Percentiles rank a stretch among this genome's conserved stretches.
Conservation (phyloP, 2,329 filamentous ascomycete species). For the Hypomyces perniciosus region DNA sequence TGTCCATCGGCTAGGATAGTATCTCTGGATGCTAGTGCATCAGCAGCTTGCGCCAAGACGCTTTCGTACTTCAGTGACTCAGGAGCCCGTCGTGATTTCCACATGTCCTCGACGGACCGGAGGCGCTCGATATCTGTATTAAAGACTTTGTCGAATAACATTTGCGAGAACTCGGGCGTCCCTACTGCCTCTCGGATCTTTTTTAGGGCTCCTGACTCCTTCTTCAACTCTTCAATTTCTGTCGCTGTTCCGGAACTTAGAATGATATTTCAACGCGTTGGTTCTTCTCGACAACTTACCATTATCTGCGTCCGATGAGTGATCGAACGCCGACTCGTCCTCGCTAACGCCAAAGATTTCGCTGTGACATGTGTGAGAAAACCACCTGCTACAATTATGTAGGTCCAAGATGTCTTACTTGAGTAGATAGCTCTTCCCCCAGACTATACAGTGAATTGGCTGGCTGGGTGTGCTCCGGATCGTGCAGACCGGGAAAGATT, state of each 20-base stretch:
- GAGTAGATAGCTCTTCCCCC: conserved; percentile 94
- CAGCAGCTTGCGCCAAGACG: conserved; percentile 47
- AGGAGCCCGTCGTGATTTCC: conserved; percentile 75
- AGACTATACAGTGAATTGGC: conserved; percentile 97
- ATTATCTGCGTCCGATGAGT: conserved; percentile 76
- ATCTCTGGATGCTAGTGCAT: conserved; percentile 46
- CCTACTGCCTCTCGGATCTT: conserved; percentile 77
- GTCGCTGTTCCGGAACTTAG: conserved; percentile 36
- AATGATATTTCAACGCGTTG: neutral
- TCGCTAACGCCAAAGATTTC: conserved; percentile 92
- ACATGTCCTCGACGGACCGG: conserved; percentile 89
- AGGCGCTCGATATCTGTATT: conserved; percentile 76
- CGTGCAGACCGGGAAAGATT: conserved; percentile 92
- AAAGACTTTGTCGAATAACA: conserved; percentile 93
- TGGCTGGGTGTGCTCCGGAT: conserved; percentile 95
- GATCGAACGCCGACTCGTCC: conserved; percentile 75
- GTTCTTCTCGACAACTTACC: conserved; percentile 34
- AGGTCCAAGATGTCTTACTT: conserved; percentile 44
- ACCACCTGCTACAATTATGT: neutral
- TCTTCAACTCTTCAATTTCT: conserved; percentile 82
- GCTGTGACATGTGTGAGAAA: conserved; percentile 6
- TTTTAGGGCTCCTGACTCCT: conserved; percentile 78
- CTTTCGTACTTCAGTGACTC: conserved; percentile 64
- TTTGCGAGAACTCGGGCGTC: conserved; percentile 65
- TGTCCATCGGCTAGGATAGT: conserved; percentile 62